Evolutionary conservation across 2,329 filamentous ascomycete species (phyloP), one percentile per base, ranked within the genome.

Genomic region (Fusarium sp.): DNA sequence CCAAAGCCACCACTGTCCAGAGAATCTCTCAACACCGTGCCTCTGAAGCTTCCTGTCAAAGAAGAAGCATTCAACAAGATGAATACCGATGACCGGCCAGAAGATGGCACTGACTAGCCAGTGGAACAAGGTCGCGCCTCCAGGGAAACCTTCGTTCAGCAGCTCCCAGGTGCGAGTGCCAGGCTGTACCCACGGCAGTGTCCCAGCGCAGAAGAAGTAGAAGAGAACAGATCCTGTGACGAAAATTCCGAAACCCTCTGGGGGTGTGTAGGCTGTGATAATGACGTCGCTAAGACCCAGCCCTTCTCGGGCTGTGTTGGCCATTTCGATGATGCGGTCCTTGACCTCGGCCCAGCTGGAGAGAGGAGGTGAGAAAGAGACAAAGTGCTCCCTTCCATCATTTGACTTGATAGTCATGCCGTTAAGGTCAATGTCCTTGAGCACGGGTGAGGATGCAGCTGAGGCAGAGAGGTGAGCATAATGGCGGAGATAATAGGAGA

Each of bases 401-500:
- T 82, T 83, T 13, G 86, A 83, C 27, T 83, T 83, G 65, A 88
- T 88, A 75, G 95, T 85, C 82, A 98, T 87, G 71, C 86, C 80
- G 39, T 85, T 81, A 63, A 94, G 86, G 36, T 86, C 85, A 68
- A 97, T 85, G 79, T 94, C 91, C 60, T 86, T 84, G 72, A 97
- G 84, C 42, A 84, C 81, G 25, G 93, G 89, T 25, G 84, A 83
- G 63, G 88, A 83, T 54, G 91, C 87, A 54, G 86, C 83, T 66
- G 83, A 81, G 12, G 86, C 77, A 20, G 90, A 87, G 47, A 93
- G 84, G 20, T 85, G 81, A 79, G 84, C 86, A 84, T 90, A 94
- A 81, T 94, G 89, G 71, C 90, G 90, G n/a, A 97, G 88, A 82
- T 95, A 97, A 78, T 92, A 87, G 63, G 88, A 84, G 54, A 97